Evolutionary conservation across 768 basidiomycete species (phyloP).

Genomic region (Leccinum truebloodii): DNA sequence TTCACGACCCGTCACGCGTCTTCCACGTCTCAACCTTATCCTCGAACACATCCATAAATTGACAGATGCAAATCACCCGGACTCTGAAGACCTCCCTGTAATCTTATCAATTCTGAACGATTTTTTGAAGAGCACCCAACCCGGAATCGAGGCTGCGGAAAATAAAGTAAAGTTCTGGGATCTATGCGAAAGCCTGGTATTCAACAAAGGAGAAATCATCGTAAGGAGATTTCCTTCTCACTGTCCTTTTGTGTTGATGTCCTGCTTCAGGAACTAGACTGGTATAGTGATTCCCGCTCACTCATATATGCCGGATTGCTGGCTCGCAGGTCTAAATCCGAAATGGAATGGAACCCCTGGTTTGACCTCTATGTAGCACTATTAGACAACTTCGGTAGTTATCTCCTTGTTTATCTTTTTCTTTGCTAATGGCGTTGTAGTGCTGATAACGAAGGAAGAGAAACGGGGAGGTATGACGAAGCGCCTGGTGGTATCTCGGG

Average conservation of each 20-base stretch:
- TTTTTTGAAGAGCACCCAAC: slow-evolving; percentile 82
- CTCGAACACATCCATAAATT: slow-evolving; percentile 69
- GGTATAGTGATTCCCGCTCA: slow-evolving; percentile 74
- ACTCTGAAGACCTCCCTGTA: slow-evolving; percentile 74
- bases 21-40: slow-evolving; percentile 76
- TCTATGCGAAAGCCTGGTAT: slow-evolving; percentile 72
- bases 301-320: slow-evolving; percentile 69
- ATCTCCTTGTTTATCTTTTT: not conserved
- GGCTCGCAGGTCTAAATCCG: slow-evolving; percentile 58
- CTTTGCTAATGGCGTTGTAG: slow-evolving; percentile 36
- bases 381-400: slow-evolving; percentile 76
- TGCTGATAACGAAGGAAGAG: slow-evolving; percentile 66
- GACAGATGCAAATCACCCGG: slow-evolving; percentile 75
- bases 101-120: slow-evolving; percentile 66
- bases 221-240: slow-evolving; percentile 42
- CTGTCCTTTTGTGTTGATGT: slow-evolving; percentile 6
- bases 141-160: slow-evolving; percentile 90
- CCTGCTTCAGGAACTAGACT: slow-evolving; percentile 69
- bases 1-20: slow-evolving; percentile 84
- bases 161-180: slow-evolving; percentile 87
- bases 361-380: slow-evolving; percentile 63
- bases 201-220: slow-evolving; percentile 79
- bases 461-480: slow-evolving; percentile 48
- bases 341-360: slow-evolving; percentile 73
- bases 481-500: slow-evolving; percentile 64